Evolutionary conservation across 176 grass and related monocot species (phyloP), one percentile per base, ranked within the genome.

Genomic region (Musa beccarii): DNA sequence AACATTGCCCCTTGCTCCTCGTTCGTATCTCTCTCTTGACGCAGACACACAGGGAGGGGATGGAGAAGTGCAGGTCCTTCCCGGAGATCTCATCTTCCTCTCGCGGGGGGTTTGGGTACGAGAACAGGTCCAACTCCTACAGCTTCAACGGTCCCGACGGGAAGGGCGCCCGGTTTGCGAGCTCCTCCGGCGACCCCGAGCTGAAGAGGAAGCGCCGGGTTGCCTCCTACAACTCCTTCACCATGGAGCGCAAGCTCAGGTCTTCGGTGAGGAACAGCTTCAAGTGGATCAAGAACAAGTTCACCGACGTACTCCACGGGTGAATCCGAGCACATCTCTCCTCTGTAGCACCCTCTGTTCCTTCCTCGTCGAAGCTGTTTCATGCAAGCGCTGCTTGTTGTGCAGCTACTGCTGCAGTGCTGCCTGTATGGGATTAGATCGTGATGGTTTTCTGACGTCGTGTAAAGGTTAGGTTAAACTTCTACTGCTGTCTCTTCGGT

Each of bases 261-360:
- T 86, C 91, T 28, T 81, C 83, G 29, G 91, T 99, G 80, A 82
- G 89, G 24, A 81, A 69, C 84, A 84, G 88, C 80, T 76, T 99
- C 82, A 99, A 95, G 91, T 99, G 96, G 96, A 83, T 99, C 91
- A 99, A 99, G 85, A 77, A 78, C 83, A 94, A 99, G 91, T 73
- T 94, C 81, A 84, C 96, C 29, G 88, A 94, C 81, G 51, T 83
- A 24, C 81, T 88, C 81, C 91, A 91, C 75, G 88, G 88, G 63
- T 43, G 34, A 43, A 43, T 43, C 34, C 6, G 6, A 43, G 34
- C 34, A 43, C 34, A 6, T 43, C 34, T 43, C 34, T 6, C 34
- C 34, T 43, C 34, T 43, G 6, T 43, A 43, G 0, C 34, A 43
- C 4, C 34, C 34, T 34, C 29, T 5, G 29, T 4, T 34, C 3